Evolutionary conservation across 2,329 filamentous ascomycete genomes (phyloP), one percentile per base, ranked within the genome.

Genomic region (Fusarium torulosum): DNA sequence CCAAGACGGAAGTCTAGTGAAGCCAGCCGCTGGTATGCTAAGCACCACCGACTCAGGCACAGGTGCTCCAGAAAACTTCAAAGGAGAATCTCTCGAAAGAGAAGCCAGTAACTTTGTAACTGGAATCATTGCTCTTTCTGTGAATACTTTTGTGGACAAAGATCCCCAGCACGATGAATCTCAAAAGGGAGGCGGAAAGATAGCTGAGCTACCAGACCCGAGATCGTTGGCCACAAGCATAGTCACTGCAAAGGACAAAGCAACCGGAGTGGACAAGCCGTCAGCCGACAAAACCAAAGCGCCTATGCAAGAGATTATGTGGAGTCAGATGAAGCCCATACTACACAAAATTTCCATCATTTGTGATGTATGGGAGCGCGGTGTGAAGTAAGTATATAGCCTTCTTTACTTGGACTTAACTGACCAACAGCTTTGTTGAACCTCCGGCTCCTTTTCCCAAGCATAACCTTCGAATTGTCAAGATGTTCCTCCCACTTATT

Each of bases 71-170:
- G 91, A 96, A 74, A 91, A 91, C 63, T 85, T 92, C 77, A 90
- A 91, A 72, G 92, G 92, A 41, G 91, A 94, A 74, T 89, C 91
- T 0, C 90, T 92, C 1, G 92, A 95, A 74, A 86, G 90, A 59
- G 92, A 95, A 77, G 92, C 92, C 1, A 89, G 85, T 69, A 93
- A 93, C 74, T 89, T 95, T 65, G 88, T 93, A 47, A 89, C 88
- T 50, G 85, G 88, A 11, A 87, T 95, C 57, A 69, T 72, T 4
- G 66, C 67, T 0, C 58, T 73, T 3, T 89, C 90, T 0, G 79
- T 94, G 14, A 90, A 89, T 31, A 91, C 88, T 69, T 90, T 91
- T 1, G 87, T 88, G 2, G 91, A 91, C 1, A 91, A 93, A 73
- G 88, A 93, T 69, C 90, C 91, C 0, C 86, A 90, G 74, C 76